Evolutionary conservation across 805 yeast species (phyloP).

Genomic region (Phaffomyces antillensis): DNA sequence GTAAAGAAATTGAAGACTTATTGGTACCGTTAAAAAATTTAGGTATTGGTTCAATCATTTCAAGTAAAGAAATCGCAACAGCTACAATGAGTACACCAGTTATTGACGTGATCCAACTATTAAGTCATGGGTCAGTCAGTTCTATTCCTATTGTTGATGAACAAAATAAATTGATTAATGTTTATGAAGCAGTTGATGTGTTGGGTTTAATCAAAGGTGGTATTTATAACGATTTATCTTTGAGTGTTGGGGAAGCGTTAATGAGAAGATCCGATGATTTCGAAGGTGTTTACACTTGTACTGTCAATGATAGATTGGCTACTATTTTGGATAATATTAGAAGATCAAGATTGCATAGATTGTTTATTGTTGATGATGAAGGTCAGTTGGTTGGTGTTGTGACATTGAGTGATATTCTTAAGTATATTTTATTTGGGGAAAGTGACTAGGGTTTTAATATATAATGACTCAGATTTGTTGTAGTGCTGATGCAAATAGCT

Average conservation of each 20-base stretch:
- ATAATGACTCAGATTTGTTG: background rate
- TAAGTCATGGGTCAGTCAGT: constrained; percentile 75
- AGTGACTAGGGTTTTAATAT: constrained; percentile 1
- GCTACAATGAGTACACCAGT: constrained; percentile 91
- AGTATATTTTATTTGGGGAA: constrained; percentile 68
- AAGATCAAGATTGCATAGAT: constrained; percentile 82
- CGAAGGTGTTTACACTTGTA: constrained; percentile 96
- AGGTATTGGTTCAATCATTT: constrained; percentile 60
- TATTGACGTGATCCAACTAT: constrained; percentile 79
- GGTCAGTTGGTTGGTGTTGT: constrained; percentile 77
- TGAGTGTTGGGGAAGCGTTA: constrained; percentile 93
- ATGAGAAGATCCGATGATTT: constrained; percentile 92
- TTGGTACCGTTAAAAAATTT: constrained; percentile 68
- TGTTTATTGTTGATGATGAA: constrained; percentile 83
- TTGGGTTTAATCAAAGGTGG: constrained; percentile 91
- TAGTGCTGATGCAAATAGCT: background rate
- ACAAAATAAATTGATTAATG: constrained; percentile 62
- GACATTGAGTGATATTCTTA: constrained; percentile 84
- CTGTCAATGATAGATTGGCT: constrained; percentile 75
- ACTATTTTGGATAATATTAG: constrained; percentile 91
- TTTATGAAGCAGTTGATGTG: constrained; percentile 94
- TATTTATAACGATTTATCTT: constrained; percentile 78
- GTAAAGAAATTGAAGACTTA: constrained; percentile 86
- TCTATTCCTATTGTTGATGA: constrained; percentile 92
- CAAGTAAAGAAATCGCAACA: constrained; percentile 52